A percentile compares a stretch with the other conserved stretches of the same genome.
Evolutionary conservation across 164 flowering plant genomes (phyloP).

Genomic region (Aristolochia fimbriata): DNA sequence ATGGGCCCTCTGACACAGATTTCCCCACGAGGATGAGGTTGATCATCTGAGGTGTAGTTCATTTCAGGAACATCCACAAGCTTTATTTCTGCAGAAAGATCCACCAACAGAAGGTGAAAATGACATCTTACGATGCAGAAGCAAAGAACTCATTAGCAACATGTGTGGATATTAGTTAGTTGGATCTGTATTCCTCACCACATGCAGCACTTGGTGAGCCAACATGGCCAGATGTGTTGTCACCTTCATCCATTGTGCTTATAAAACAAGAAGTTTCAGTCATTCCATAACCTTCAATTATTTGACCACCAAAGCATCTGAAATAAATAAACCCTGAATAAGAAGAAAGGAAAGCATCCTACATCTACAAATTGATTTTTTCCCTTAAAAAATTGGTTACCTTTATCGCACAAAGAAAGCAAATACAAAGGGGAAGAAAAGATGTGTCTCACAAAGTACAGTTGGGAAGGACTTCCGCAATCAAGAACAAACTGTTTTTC

Average conservation of each 20-base stretch:
- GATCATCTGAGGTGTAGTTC: slow-evolving; percentile 87
- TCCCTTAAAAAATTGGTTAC: too few relatives aligned
- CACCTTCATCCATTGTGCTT: slow-evolving; percentile 56
- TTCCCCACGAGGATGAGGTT: slow-evolving; percentile 92
- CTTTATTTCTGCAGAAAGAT: slow-evolving; percentile 62
- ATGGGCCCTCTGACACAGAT: slow-evolving; percentile 90
- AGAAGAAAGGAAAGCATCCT: too few relatives aligned
- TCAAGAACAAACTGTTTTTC: neutral
- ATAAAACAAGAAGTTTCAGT: slow-evolving; percentile 86
- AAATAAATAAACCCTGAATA: neutral
- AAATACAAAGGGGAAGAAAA: too few relatives aligned
- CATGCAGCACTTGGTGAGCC: slow-evolving; percentile 91
- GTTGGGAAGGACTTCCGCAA: too few relatives aligned
- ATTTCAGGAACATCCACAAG: slow-evolving; percentile 95
- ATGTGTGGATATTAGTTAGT: neutral
- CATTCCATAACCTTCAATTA: slow-evolving; percentile 96
- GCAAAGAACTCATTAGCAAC: neutral
- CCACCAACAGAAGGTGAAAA: neutral
- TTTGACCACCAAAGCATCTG: slow-evolving; percentile 86
- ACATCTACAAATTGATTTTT: too few relatives aligned
- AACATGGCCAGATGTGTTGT: slow-evolving; percentile 75
- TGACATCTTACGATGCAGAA: neutral
- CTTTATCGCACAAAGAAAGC: too few relatives aligned
- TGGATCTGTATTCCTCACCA: slow-evolving; percentile 39
- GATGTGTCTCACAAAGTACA: too few relatives aligned